Evolutionary conservation across 768 basidiomycete species (phyloP).

Genomic region (Boletellus ananiceps): DNA sequence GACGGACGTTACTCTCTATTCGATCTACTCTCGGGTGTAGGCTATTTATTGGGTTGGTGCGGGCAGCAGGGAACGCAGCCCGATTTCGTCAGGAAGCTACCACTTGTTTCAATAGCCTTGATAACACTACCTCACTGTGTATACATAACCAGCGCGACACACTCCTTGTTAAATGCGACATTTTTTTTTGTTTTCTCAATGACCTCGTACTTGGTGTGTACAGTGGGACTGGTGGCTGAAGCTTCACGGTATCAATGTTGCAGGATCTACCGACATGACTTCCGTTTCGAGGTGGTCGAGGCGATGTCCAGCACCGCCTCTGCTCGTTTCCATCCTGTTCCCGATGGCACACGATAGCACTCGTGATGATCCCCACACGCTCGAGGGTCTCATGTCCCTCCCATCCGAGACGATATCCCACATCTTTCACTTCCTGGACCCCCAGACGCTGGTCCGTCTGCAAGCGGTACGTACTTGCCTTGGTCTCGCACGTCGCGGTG

Average conservation of each 20-base stretch:
- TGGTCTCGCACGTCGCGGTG: no score
- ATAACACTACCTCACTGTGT: not conserved
- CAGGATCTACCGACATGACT: not conserved
- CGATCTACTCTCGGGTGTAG: not conserved
- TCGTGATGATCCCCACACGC: not conserved
- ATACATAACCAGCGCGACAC: conserved; percentile 1
- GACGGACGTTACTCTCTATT: conserved; percentile 12
- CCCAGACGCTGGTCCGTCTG: conserved; percentile 15
- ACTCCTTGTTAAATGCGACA: conserved; percentile 14
- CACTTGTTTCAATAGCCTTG: conserved; percentile 6
- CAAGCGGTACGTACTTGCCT: conserved; percentile 7
- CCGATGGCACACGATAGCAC: conserved; percentile 10
- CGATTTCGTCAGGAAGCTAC: conserved; percentile 7
- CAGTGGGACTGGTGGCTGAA: not conserved
- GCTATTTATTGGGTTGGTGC: conserved; percentile 5
- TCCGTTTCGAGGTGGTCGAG: not conserved
- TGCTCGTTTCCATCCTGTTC: not conserved
- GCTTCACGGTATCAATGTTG: not conserved
- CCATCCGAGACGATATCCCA: conserved; percentile 17
- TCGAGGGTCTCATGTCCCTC: not conserved
- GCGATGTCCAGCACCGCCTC: not conserved
- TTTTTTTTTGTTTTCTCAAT: not conserved
- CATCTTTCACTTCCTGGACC: conserved; percentile 2
- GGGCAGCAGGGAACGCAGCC: not conserved
- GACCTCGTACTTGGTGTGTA: not conserved